Evolutionary conservation across 176 grass and related monocot species (phyloP).

Genomic region (Stipa capillata): DNA sequence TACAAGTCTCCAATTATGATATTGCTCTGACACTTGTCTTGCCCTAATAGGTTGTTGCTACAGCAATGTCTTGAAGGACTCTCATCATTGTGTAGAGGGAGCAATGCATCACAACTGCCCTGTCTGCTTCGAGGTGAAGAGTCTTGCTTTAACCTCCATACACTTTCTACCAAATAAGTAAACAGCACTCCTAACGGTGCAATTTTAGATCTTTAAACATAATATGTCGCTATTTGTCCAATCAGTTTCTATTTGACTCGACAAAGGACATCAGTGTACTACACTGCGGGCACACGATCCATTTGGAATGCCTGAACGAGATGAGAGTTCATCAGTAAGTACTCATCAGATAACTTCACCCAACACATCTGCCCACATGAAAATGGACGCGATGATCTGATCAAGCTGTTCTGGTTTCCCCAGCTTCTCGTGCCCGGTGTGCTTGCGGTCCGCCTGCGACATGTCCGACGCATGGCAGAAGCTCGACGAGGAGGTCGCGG

Average conservation of each 20-base stretch:
- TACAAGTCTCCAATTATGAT: background rate
- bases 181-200: background rate
- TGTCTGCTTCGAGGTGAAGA: conserved; percentile 73
- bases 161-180: no score
- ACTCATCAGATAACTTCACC: background rate
- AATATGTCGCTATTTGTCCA: background rate
- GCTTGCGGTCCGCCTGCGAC: conserved; percentile 67
- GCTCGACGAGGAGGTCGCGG: conserved; percentile 68
- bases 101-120: conserved; percentile 96
- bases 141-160: background rate
- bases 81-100: conserved; percentile 62
- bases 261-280: conserved; percentile 70
- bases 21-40: conserved; percentile 5
- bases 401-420: background rate
- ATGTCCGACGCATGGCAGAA: conserved; percentile 63
- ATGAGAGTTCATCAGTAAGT: conserved; percentile 74
- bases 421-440: conserved; percentile 86
- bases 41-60: conserved; percentile 94
- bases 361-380: background rate
- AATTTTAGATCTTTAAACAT: background rate
- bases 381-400: background rate
- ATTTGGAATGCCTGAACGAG: conserved; percentile 71
- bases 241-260: conserved; percentile 80
- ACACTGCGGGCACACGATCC: conserved; percentile 73
- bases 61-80: conserved; percentile 55